Evolutionary conservation across 257 asterid species (phyloP).

Genomic region (Leonotis leonurus): DNA sequence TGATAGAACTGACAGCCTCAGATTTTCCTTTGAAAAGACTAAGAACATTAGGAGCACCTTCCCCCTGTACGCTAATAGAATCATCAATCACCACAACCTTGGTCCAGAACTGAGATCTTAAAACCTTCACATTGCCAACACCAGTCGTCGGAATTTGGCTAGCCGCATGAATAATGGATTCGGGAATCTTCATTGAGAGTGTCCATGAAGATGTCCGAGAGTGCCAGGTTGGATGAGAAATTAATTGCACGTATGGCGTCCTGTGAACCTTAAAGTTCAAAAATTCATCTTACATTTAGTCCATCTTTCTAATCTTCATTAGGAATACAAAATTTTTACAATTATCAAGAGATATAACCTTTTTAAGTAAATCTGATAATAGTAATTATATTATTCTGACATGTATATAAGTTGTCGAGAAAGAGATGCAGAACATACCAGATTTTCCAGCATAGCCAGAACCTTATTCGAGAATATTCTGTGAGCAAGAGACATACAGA

Average conservation of each 20-base stretch:
- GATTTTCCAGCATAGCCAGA: conserved; percentile 60
- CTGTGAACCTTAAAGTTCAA: conserved; percentile 55
- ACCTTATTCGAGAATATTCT: conserved; percentile 91
- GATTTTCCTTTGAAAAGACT: conserved; percentile 77
- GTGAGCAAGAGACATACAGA: conserved; percentile 87
- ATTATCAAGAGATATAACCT: not conserved
- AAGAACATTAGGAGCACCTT: conserved; percentile 89
- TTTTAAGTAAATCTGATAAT: not conserved
- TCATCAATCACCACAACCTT: conserved; percentile 78
- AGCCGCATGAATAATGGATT: conserved; percentile 63
- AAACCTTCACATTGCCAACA: conserved; percentile 29
- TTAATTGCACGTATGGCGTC: conserved; percentile 66
- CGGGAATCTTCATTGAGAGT: conserved; percentile 70
- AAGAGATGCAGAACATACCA: conserved; percentile 47
- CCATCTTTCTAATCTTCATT: not conserved
- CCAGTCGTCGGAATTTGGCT: conserved; percentile 39
- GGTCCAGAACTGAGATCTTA: conserved; percentile 70
- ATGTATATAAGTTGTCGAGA: not conserved
- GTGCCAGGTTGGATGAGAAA: conserved; percentile 90
- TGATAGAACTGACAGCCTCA: conserved; percentile 40
- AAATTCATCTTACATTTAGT: conserved; percentile 4
- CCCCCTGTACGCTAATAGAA: conserved; percentile 84
- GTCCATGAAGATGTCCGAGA: conserved; percentile 95
- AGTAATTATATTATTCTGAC: not conserved
- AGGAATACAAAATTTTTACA: no score